Evolutionary conservation across 306 rosid genomes (phyloP), one percentile per base, ranked within the genome.

Genomic region (Vachellia collinsii): DNA sequence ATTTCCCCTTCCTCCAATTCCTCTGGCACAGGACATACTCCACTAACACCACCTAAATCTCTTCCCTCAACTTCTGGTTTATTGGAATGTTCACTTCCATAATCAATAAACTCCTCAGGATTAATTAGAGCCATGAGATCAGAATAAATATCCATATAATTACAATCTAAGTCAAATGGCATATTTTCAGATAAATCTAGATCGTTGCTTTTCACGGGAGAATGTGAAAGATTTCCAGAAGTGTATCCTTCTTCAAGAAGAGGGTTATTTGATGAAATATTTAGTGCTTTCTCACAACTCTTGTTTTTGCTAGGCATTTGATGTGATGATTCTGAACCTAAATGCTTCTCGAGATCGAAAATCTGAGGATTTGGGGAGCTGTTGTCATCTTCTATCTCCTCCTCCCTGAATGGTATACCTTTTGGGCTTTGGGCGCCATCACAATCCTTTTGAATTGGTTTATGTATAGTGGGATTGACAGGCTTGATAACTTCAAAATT

Each of bases 1-100:
- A 93, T 93, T 88, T 95, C 96, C 74, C 98, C 99, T 82, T 93
- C 99, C 90, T 91, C 97, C 78, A 91, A 74, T 43, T 89, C 97
- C 48, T 83, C 87, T 11, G 84, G 87, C 80, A 58, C 58, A 0
- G 78, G 77, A 69, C 85, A 71, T 50, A 37, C 37, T 11, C 65
- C 87, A 79, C 75, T 76, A 0, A 74, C 29, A 48, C 65, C 79
- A 3, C 79, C 62, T 56, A 81, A 17, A 54, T 70, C 84, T 6
- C 77, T 75, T 75, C 81, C 91, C 50, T 73, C 86, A 75, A 70
- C 74, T 11, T 77, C 88, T 38, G 70, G 79, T 79, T 51, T 78
- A 74, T 84, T 79, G 51, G 85, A 13, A 77, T 87, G 83, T 48
- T 62, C 90, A 61, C 83, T 63, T 74, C 84, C 92, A 78, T 88